Conservation (phyloP, 2,329 filamentous ascomycete genomes). For the Knoxdaviesia proteae region DNA sequence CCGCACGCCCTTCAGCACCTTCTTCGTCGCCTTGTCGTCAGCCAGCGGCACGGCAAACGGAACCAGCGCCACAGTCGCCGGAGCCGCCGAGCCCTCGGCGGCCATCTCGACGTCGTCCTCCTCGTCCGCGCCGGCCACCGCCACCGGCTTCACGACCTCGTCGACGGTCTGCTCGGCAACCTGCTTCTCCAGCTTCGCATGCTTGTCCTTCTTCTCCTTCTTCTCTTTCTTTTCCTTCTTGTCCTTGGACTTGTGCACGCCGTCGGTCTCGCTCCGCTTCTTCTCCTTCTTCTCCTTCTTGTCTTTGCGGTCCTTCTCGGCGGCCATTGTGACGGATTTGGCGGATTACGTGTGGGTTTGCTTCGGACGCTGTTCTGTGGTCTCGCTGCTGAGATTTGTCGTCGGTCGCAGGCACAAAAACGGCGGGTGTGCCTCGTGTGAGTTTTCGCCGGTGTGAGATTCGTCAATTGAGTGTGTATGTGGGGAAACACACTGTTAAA, state of each 20-base stretch:
- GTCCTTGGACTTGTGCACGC: constrained; percentile 36
- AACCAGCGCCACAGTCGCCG: constrained; percentile 40
- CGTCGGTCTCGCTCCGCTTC: constrained; percentile 38
- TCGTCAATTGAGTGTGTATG: too few species aligned
- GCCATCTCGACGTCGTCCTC: constrained; percentile 19
- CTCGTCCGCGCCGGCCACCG: constrained; percentile 19
- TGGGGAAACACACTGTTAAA: too few species aligned
- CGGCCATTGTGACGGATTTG: constrained; percentile 17
- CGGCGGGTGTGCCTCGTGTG: too few species aligned
- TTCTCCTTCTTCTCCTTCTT: constrained; percentile 26
- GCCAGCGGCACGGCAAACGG: constrained; percentile 68
- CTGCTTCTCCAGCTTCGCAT: constrained; percentile 52
- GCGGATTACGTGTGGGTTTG: background rate
- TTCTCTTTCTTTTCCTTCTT: constrained; percentile 40
- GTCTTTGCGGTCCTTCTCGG: constrained; percentile 26
- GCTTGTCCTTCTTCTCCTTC: constrained; percentile 38
- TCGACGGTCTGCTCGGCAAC: constrained; percentile 41
- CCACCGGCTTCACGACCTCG: constrained; percentile 14
- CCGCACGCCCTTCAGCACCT: constrained; percentile 34
- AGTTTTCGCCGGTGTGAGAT: too few species aligned
- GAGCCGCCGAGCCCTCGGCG: constrained; percentile 11
- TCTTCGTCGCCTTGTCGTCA: constrained; percentile 54
- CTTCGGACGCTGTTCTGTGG: too few species aligned
- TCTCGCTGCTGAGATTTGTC: too few species aligned
- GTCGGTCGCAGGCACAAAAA: too few species aligned